phyloP scores from a whole-genome alignment of 2,329 filamentous ascomycete species.

The Ophiosphaerella herpotricha region DNA sequence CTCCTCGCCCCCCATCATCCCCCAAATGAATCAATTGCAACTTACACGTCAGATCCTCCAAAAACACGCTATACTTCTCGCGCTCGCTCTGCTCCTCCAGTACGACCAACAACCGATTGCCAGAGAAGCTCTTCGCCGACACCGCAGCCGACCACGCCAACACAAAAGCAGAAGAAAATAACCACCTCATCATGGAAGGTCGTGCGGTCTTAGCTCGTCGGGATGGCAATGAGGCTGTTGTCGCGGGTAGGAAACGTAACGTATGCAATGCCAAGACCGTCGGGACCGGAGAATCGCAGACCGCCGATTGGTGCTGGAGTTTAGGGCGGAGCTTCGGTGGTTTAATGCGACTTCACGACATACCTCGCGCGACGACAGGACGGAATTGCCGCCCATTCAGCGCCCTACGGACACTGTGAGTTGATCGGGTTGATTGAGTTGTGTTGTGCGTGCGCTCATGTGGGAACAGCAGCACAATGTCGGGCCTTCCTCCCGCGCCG shows the following conservation, averaged over 20 bases:
- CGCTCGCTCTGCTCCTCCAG: slow-evolving; percentile 83
- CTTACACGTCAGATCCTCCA: slow-evolving; percentile 72
- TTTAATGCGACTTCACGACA: slow-evolving; percentile 4
- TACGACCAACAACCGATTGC: slow-evolving; percentile 81
- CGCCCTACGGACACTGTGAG: neutral
- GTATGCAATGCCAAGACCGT: slow-evolving; percentile 46
- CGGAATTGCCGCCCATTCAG: neutral
- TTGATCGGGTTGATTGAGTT: neutral
- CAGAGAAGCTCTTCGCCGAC: slow-evolving; percentile 77
- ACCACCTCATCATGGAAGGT: slow-evolving; percentile 71
- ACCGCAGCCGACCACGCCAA: slow-evolving; percentile 69
- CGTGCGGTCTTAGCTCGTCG: slow-evolving; percentile 7
- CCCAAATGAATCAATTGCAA: slow-evolving; percentile 7
- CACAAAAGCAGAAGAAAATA: slow-evolving; percentile 68
- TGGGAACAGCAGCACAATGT: slow-evolving; percentile 57
- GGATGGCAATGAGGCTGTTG: slow-evolving; percentile 5
- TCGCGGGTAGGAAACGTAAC: slow-evolving; percentile 34
- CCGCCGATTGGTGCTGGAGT: slow-evolving; percentile 23
- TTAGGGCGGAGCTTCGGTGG: slow-evolving; percentile 5
- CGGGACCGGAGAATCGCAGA: slow-evolving; percentile 28
- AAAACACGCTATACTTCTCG: slow-evolving; percentile 80
- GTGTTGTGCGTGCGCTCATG: slow-evolving; percentile 1
- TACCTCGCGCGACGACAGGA: neutral
- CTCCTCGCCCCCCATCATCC: neutral
- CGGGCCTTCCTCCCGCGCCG: slow-evolving; percentile 48